Conservation (phyloP, 192 early-diverging fungal genomes). For the Coemansia sp. region DNA sequence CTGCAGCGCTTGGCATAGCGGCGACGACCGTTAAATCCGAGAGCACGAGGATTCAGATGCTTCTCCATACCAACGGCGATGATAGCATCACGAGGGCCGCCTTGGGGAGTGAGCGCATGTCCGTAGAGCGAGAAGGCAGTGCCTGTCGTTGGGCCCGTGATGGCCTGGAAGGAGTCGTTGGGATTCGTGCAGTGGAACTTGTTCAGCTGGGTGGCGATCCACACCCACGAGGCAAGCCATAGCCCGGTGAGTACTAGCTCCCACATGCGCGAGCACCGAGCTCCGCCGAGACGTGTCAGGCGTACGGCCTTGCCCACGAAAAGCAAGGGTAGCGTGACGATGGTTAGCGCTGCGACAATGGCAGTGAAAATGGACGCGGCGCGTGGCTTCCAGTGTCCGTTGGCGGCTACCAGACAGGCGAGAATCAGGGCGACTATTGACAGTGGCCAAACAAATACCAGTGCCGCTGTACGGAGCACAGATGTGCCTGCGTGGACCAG, state of each 20-base stretch:
- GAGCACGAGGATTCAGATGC: constrained; percentile 16
- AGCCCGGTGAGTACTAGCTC: constrained; percentile 48
- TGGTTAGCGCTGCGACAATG: constrained; percentile 44
- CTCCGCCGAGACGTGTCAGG: constrained; percentile 32
- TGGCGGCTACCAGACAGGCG: constrained; percentile 47
- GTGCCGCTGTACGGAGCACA: constrained; percentile 36
- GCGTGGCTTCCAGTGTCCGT: constrained; percentile 56
- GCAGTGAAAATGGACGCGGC: constrained; percentile 52
- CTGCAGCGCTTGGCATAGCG: constrained; percentile 46
- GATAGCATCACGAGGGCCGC: constrained; percentile 31
- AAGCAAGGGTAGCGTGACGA: constrained; percentile 40
- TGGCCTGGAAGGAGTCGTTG: background rate
- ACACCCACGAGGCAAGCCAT: constrained; percentile 55
- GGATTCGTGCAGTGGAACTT: constrained; percentile 49
- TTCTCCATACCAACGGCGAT: constrained; percentile 17
- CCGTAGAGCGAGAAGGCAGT: constrained; percentile 51
- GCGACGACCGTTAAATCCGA: constrained; percentile 36
- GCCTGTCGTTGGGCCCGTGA: constrained; percentile 12
- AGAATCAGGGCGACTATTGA: constrained; percentile 45
- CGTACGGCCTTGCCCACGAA: constrained; percentile 43
- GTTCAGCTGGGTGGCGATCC: constrained; percentile 54
- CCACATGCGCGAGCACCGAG: constrained; percentile 47
- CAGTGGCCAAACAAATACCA: constrained; percentile 43
- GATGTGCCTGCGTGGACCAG: constrained; percentile 37
- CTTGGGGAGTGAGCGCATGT: constrained; percentile 44